Conservation (phyloP, 2,329 filamentous ascomycete species). For the Diaporthe citrichinensis region DNA sequence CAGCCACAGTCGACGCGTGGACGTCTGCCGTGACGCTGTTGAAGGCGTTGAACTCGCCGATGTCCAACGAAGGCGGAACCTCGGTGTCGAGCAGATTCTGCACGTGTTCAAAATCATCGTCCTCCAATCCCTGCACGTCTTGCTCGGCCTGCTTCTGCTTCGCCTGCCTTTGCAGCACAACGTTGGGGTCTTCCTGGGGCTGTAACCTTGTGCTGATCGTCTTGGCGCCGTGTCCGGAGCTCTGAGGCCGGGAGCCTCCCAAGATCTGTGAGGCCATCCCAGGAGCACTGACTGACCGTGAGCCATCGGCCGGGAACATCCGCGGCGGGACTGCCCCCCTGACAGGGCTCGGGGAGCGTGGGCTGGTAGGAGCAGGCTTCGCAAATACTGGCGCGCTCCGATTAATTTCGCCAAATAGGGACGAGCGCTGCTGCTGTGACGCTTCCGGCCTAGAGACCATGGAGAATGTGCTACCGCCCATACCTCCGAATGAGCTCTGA, state of each 20-base stretch:
- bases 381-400: conserved; percentile 67
- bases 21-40: conserved; percentile 67
- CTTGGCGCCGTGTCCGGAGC: conserved; percentile 49
- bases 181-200: conserved; percentile 61
- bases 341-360: conserved; percentile 81
- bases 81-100: conserved; percentile 74
- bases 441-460: conserved; percentile 62
- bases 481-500: conserved; percentile 70
- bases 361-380: conserved; percentile 68
- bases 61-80: conserved; percentile 70
- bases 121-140: conserved; percentile 69
- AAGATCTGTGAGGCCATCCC: conserved; percentile 70
- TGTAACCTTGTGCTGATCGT: conserved; percentile 58
- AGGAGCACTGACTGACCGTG: conserved; percentile 73
- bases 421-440: conserved; percentile 54
- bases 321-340: conserved; percentile 69
- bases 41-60: conserved; percentile 79
- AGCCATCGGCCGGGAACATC: conserved; percentile 62
- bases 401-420: conserved; percentile 69
- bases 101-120: conserved; percentile 81
- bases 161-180: conserved; percentile 65
- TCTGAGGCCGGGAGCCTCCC: conserved; percentile 51
- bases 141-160: conserved; percentile 70
- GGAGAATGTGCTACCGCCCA: conserved; percentile 62
- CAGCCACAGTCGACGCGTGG: conserved; percentile 68